Conservation (phyloP, 495 filamentous ascomycete genomes). For the Aspergillus sparsus region DNA sequence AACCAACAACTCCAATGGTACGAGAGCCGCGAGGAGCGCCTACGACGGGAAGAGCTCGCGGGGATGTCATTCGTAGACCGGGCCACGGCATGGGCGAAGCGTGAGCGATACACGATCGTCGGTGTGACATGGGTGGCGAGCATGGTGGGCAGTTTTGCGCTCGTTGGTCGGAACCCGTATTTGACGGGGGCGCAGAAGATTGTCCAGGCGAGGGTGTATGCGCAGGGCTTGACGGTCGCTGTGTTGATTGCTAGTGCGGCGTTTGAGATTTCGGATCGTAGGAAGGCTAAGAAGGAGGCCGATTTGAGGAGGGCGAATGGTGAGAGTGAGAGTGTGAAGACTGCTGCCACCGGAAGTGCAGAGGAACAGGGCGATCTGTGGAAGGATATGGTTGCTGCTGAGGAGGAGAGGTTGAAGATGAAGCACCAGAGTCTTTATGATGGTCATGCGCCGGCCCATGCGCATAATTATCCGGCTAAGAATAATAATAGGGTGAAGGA, state of each 20-base stretch:
- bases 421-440: conserved; percentile 53
- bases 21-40: conserved; percentile 60
- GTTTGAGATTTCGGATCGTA: conserved; percentile 85
- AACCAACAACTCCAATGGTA: conserved; percentile 66
- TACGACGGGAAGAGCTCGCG: conserved; percentile 46
- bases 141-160: conserved; percentile 72
- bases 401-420: conserved; percentile 65
- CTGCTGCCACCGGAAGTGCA: conserved; percentile 54
- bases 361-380: conserved; percentile 81
- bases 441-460: conserved; percentile 30
- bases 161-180: conserved; percentile 79
- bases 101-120: conserved; percentile 90
- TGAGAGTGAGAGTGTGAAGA: conserved; percentile 62
- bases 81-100: conserved; percentile 60
- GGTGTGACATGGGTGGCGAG: conserved; percentile 78
- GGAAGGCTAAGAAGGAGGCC: conserved; percentile 68
- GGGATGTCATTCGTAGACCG: conserved; percentile 58
- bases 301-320: conserved; percentile 48
- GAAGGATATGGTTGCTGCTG: conserved; percentile 82
- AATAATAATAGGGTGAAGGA: conserved; percentile 18
- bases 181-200: conserved; percentile 82
- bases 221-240: conserved; percentile 90
- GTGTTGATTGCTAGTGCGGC: conserved; percentile 85
- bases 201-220: conserved; percentile 96
- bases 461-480: conserved; percentile 17